phyloP scores from a whole-genome alignment of 768 basidiomycete genomes.

The Tulasnella sp. region DNA sequence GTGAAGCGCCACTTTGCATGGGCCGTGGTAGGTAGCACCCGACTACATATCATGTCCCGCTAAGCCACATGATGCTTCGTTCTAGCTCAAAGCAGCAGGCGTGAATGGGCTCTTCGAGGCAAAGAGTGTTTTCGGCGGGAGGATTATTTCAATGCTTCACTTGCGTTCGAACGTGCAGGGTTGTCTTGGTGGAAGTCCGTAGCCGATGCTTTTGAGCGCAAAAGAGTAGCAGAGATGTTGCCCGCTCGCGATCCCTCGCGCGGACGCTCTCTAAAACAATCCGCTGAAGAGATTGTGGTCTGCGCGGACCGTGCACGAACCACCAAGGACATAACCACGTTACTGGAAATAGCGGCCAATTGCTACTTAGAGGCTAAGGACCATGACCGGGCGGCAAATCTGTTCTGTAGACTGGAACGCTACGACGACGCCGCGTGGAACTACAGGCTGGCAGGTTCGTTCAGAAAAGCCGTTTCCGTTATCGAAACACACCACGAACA shows the following conservation, averaged over 20 bases:
- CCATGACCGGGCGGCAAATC: background rate
- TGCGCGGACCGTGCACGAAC: background rate
- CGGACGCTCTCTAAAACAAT: background rate
- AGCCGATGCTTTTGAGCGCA: background rate
- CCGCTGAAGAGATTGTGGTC: background rate
- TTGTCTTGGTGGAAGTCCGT: slow-evolving; percentile 13
- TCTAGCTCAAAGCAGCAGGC: slow-evolving; percentile 5
- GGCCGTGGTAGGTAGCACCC: background rate
- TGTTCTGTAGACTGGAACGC: background rate
- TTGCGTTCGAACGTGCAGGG: background rate
- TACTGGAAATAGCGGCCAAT: slow-evolving; percentile 17
- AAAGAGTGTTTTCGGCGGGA: background rate
- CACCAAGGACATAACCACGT: background rate
- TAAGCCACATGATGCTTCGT: background rate
- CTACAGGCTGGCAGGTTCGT: slow-evolving; percentile 22
- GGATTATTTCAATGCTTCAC: background rate
- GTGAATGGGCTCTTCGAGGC: slow-evolving; percentile 9
- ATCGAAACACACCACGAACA: slow-evolving; percentile 27
- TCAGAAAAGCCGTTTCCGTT: slow-evolving; percentile 23
- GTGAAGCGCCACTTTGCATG: background rate
- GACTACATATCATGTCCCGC: background rate
- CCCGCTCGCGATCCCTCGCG: background rate
- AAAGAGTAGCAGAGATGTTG: slow-evolving; percentile 18
- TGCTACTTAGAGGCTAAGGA: slow-evolving; percentile 22
- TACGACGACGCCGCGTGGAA: slow-evolving; percentile 25